A percentile compares a stretch with the other conserved stretches of the same genome.
These are phyloP conservation scores for Calcarisporium arbuscula DNA, from an alignment of 2,329 filamentous ascomycete species.

Conservation along the genomic window DNA sequence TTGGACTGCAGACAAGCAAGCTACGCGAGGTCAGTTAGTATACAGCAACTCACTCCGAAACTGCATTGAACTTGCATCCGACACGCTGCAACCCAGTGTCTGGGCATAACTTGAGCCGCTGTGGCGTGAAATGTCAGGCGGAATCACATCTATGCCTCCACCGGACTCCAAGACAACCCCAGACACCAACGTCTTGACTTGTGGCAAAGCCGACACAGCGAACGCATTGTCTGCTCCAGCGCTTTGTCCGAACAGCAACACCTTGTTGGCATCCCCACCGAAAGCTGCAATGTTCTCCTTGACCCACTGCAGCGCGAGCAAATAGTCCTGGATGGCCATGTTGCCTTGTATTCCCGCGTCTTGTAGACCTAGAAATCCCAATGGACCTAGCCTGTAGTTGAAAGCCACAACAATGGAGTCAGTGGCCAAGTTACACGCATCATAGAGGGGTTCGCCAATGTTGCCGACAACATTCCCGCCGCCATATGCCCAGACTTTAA, in stretches of 20 bases:
- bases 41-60: not conserved
- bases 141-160: conserved; percentile 7
- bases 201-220: conserved; percentile 5
- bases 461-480: conserved; percentile 9
- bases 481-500: conserved; percentile 15
- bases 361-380: conserved; percentile 9
- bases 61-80: not conserved
- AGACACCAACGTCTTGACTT: conserved; percentile 7
- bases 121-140: conserved; percentile 6
- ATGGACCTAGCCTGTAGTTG: conserved; percentile 12
- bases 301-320: conserved; percentile 10
- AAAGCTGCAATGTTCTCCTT: conserved; percentile 17
- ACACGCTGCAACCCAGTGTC: conserved; percentile 6
- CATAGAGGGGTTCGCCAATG: conserved; percentile 10
- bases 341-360: conserved; percentile 12
- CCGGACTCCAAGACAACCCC: conserved; percentile 11
- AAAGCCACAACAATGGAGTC: conserved; percentile 19
- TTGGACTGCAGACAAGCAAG: conserved; percentile 8
- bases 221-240: conserved; percentile 10
- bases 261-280: conserved; percentile 33
- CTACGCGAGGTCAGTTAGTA: not conserved
- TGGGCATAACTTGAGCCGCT: conserved; percentile 10
- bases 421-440: conserved; percentile 15
- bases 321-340: conserved; percentile 11
- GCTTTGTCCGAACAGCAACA: conserved; percentile 22